These are phyloP conservation scores for Candolleomyces eurysporus DNA, from an alignment of 768 basidiomycete genomes.

Conservation along the genomic window DNA sequence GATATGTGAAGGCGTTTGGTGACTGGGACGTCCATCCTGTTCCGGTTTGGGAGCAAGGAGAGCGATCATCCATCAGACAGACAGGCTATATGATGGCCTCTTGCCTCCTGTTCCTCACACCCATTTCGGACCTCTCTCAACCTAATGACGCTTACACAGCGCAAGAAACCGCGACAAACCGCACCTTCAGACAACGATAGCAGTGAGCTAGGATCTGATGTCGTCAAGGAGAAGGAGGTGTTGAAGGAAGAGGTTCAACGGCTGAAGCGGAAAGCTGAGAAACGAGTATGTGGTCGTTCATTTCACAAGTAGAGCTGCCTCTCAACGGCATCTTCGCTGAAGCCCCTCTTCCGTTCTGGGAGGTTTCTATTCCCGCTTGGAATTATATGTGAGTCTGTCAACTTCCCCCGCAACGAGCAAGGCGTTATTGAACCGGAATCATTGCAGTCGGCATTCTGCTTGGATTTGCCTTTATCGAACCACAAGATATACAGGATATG, in stretches of 20 bases:
- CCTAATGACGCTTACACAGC: conserved; percentile 33
- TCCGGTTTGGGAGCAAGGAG: too few relatives aligned
- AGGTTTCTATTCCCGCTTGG: conserved; percentile 74
- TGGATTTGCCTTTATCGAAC: conserved; percentile 65
- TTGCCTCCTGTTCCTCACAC: conserved; percentile 30
- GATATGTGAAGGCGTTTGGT: conserved; percentile 73
- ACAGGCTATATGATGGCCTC: too few relatives aligned
- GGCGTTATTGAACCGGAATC: background rate
- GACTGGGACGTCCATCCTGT: conserved; percentile 21
- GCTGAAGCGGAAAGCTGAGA: background rate
- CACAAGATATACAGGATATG: conserved; percentile 63
- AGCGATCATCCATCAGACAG: too few relatives aligned
- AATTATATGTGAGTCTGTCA: conserved; percentile 45
- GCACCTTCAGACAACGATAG: background rate
- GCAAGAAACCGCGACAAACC: background rate
- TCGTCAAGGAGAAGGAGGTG: background rate
- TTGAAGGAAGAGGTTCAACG: conserved; percentile 1
- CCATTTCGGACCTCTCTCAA: conserved; percentile 44
- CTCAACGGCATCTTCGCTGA: background rate
- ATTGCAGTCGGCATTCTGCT: conserved; percentile 60
- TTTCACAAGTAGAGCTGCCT: background rate
- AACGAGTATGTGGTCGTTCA: background rate
- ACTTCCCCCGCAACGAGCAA: background rate
- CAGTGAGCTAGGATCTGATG: background rate
- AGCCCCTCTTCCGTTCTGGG: conserved; percentile 32